Percentiles rank a stretch among this genome's conserved stretches.
Conservation (phyloP, 176 grass and related monocot species). For the Saccharum officinarum region DNA sequence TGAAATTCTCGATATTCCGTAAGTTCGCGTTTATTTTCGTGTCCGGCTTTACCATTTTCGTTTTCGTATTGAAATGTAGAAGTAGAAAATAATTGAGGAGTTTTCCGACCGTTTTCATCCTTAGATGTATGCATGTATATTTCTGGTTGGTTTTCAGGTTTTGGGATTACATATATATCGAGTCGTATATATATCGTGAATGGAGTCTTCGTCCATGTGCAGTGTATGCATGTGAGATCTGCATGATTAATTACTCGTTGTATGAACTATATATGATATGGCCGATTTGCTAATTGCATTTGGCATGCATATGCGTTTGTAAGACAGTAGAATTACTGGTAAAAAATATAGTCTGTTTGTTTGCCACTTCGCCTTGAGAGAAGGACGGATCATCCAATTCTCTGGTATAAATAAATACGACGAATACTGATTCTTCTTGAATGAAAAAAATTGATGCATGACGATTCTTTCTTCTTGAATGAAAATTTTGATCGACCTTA, state of each 20-base stretch:
- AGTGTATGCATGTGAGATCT: not conserved
- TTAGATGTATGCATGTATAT: not conserved
- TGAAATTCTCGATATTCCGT: no score
- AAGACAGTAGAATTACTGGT: not conserved
- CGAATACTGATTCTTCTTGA: not conserved
- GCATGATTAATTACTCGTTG: not conserved
- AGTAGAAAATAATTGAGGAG: no score
- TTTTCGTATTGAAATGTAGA: no score
- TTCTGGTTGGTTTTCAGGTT: not conserved
- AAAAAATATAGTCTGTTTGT: not conserved
- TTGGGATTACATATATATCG: not conserved
- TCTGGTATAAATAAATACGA: not conserved
- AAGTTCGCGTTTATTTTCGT: no score
- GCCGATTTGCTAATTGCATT: not conserved
- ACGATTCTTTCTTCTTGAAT: not conserved
- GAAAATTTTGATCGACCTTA: not conserved
- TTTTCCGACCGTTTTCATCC: no score
- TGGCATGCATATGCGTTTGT: not conserved
- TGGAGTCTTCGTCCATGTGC: not conserved
- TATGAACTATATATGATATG: not conserved
- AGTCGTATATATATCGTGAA: not conserved
- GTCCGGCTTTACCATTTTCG: no score
- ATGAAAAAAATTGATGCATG: not conserved
- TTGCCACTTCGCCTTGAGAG: not conserved
- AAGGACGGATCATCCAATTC: not conserved